Base-by-base conservation (phyloP, 1,139 yeast species). In the Blastobotrys arbuscula region DNA sequence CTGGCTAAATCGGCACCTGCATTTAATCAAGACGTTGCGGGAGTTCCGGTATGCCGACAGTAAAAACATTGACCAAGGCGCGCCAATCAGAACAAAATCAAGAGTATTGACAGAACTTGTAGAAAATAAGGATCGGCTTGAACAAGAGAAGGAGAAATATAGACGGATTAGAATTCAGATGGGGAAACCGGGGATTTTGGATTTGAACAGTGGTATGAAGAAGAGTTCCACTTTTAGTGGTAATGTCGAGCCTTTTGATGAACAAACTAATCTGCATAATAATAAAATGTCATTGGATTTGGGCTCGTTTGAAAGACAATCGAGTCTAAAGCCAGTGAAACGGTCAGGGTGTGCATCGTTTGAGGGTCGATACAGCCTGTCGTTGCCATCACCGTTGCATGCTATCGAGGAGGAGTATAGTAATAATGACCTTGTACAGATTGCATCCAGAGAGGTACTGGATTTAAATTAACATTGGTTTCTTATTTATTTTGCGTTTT, bases 1-100 rank as follows among this genome's bases (percentile, higher is more conserved):
- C 38, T 92, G 97, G 97, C 81, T 92, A 38, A 81, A 79, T 60
- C 87, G 82, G 59, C 86, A 89, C 61, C 64, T 85, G 44, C 84
- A 84, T 65, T 76, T 89, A 51, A 77, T 92, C 59, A 84, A 85
- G 67, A 85, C 96, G 0, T 74, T 92, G 59, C 75, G 92, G 51
- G 55, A 55, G 28, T 63, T 64, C 53, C 54, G 61, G n/a, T 64
- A 62, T 50, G 59, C 63, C 6, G 67, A 64, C 47, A 54, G 59
- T 7, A 51, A 56, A 35, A 64, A 64, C 41, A 59, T 62, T 21
- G 70, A 61, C 41, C 64, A 59, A 39, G 65, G 65, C 4, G 61
- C 50, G 4, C 61, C 63, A 1, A 59, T 67, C 24, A 57, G 69
- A 7, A 59, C 65, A 2, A 66, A 64, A 53, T 64, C 70, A 1